Base-by-base conservation (phyloP, 2,329 filamentous ascomycete genomes). In the Fusarium albidum region DNA sequence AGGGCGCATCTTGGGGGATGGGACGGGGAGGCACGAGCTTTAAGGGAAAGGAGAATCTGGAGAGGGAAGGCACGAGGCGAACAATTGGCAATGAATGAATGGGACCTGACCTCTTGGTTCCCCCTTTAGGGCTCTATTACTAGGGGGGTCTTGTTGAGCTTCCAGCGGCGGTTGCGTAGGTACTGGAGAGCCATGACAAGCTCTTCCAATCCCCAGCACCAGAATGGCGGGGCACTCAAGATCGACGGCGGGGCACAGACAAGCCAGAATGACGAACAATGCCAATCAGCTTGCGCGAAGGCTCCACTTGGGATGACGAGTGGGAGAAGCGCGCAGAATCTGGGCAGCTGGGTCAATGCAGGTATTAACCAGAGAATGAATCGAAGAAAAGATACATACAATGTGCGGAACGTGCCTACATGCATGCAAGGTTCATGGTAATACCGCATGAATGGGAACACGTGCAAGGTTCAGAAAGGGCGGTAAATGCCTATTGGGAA, bases 201-300 rank as follows among this genome's bases (percentile, higher is more conserved):
- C 51, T 63, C 49, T 61, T 63, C 52, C 56, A 38, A 61, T 55
- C 54, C n/a, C 57, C 54, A 47, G 52, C 25, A 39, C 43, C 55
- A 49, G 43, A 57, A 64, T 64, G 57, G 64, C 60, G 65, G 65
- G 65, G 65, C 63, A 68, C 44, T 55, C 21, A 39, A 59, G 64
- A 68, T 68, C 65, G 55, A 68, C 57, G 48, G 65, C 65, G 65
- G 65, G 62, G 65, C 63, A 64, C 43, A 49, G 39, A 46, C 40
- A 52, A 57, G 43, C 47, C 40, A 31, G 29, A 51, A 68, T 67
- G 65, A 62, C 62, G 58, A 62, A 28, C 45, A 41, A 27, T 45
- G 42, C 65, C 66, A 68, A 68, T 68, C 55, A 68, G 38, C 32
- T 31, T 28, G 34, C 7, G 13, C 27, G 12, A 21, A 26, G 35